These are phyloP conservation scores for Pleurotus eryngii DNA, from an alignment of 768 basidiomycete genomes.

Conservation along the genomic window DNA sequence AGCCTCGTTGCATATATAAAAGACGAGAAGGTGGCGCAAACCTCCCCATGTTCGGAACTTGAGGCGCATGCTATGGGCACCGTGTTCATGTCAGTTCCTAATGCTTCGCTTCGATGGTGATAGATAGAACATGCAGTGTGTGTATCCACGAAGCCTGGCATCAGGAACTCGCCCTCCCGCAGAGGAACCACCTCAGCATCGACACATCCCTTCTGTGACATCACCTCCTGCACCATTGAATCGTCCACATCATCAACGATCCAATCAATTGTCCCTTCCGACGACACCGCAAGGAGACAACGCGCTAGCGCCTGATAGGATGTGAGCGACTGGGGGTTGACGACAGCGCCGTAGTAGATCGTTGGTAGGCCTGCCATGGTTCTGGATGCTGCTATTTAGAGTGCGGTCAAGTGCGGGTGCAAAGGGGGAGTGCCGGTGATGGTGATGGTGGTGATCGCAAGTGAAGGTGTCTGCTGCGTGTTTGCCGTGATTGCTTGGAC, in stretches of 20 bases:
- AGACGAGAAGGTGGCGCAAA: conserved; percentile 22
- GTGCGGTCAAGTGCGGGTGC: not conserved
- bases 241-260: conserved; percentile 55
- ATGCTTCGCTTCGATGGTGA: not conserved
- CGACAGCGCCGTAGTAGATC: conserved; percentile 47
- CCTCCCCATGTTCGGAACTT: conserved; percentile 73
- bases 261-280: conserved; percentile 65
- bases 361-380: conserved; percentile 25
- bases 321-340: conserved; percentile 40
- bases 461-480: not conserved
- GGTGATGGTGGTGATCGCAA: not conserved
- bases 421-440: not conserved
- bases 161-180: conserved; percentile 60
- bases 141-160: conserved; percentile 90
- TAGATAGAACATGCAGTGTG: conserved; percentile 63
- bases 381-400: not conserved
- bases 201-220: conserved; percentile 48
- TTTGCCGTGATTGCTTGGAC: not conserved
- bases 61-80: conserved; percentile 65
- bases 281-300: conserved; percentile 47
- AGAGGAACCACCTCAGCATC: conserved; percentile 42
- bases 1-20: not conserved
- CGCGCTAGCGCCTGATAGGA: conserved; percentile 35
- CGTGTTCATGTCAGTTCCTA: not conserved
- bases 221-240: conserved; percentile 42